Evolutionary conservation across 164 flowering plant species (phyloP), one percentile per base, ranked within the genome.

Genomic region (Piper betle): DNA sequence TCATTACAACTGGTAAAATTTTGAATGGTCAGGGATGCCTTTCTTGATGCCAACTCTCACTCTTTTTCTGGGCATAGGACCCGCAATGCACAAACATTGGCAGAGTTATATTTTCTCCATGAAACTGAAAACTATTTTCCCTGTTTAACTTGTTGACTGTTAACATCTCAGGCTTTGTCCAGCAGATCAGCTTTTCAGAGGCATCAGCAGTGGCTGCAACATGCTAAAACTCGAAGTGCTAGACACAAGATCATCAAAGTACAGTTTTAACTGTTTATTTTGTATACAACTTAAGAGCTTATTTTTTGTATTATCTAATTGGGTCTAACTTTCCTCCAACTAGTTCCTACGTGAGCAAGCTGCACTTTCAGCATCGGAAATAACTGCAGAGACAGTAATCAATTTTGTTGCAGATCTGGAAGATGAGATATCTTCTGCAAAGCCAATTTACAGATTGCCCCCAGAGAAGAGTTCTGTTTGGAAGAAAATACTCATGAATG

Each of bases 341-440:
- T 58, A 93, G 98, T 90, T 90, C 72, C 72, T 93, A 73, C 80
- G 78, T 68, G 98, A 93, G 80, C 98, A 93, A 71, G 98, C 98
- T 68, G 85, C 84, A 12, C 69, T 84, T 7, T 87, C 86, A 72
- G 88, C 92, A 66, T 73, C 80, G 57, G 97, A 93, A 66, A 84
- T 87, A 68, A 92, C 96, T 39, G 81, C 79, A 59, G 87, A 93
- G 59, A 60, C 79, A 37, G 80, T 90, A 33, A 81, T 71, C 61
- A 80, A 81, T 64, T 86, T 90, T 58, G 70, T 78, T 62, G 80
- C 84, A 50, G 87, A 86, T 71, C 69, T 81, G 55, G 84, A 79
- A 68, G 87, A 75, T 62, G 80, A 83, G 43, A 71, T 68, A 56
- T 74, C 69, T 41, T 66, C 62, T 50, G 80, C 79, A 64, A 62